Percentiles rank a stretch among this genome's conserved stretches.
These are phyloP conservation scores for Phlebiopsis gigantea DNA, from an alignment of 768 basidiomycete species.

Conservation along the genomic window DNA sequence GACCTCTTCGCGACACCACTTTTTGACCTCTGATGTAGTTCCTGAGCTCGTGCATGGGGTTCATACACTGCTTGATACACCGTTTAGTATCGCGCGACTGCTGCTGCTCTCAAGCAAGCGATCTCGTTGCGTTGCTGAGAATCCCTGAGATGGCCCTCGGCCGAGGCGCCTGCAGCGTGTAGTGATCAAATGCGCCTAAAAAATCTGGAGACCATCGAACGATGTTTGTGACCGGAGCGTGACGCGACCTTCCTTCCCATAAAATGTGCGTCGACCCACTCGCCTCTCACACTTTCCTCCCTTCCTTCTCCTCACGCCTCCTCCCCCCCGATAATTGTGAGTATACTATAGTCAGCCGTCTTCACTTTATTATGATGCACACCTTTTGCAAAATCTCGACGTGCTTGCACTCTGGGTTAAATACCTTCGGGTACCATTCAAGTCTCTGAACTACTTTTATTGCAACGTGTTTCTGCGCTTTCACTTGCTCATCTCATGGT, in stretches of 20 bases:
- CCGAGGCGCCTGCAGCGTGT: not conserved
- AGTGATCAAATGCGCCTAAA: not conserved
- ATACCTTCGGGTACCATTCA: conserved; percentile 37
- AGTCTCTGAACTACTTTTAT: conserved; percentile 28
- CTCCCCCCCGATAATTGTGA: not conserved
- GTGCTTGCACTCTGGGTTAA: conserved; percentile 25
- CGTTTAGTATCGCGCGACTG: no score
- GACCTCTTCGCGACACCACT: not conserved
- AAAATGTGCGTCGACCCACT: conserved; percentile 1
- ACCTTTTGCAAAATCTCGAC: conserved; percentile 24
- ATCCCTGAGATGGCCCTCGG: not conserved
- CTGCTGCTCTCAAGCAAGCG: no score
- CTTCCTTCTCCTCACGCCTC: not conserved
- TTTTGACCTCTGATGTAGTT: not conserved
- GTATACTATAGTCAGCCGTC: not conserved
- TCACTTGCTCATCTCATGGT: not conserved
- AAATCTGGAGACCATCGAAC: not conserved
- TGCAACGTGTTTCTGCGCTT: not conserved
- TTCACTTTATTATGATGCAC: conserved; percentile 21
- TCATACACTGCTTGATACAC: not conserved
- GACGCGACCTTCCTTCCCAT: conserved; percentile 1
- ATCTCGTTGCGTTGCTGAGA: not conserved
- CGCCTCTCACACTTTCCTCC: not conserved
- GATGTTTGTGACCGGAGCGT: not conserved
- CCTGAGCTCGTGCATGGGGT: not conserved